Conservation (phyloP, 139 green algal genomes). For the Coelastrella sp. region DNA sequence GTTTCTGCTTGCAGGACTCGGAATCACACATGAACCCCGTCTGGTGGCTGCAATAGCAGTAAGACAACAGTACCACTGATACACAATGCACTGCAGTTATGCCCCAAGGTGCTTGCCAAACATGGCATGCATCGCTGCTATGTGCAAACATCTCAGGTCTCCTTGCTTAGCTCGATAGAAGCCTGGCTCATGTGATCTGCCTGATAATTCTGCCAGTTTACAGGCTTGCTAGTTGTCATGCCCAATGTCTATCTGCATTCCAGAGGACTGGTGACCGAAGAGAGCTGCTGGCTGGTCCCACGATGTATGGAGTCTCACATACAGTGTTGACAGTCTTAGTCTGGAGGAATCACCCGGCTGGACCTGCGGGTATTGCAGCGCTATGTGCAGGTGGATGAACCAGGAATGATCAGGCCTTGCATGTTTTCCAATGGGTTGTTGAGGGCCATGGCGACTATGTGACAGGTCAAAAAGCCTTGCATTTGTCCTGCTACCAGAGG, state of each 20-base stretch:
- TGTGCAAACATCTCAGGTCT: background rate
- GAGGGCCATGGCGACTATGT: too few species aligned
- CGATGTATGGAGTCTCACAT: slow-evolving; percentile 33
- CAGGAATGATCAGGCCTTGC: too few species aligned
- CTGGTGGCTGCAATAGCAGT: slow-evolving; percentile 30
- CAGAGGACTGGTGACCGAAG: slow-evolving; percentile 16
- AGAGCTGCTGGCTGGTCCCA: slow-evolving; percentile 28
- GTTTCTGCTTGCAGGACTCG: slow-evolving; percentile 23
- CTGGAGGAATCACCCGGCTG: slow-evolving; percentile 29
- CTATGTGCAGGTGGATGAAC: slow-evolving; percentile 30
- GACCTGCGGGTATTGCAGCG: background rate
- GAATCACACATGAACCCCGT: background rate
- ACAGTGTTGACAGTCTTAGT: slow-evolving; percentile 1
- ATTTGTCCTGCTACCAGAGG: too few species aligned
- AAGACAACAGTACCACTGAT: background rate
- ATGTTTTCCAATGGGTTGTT: too few species aligned
- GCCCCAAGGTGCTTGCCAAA: too few species aligned
- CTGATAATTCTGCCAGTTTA: too few species aligned
- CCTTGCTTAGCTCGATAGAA: too few species aligned
- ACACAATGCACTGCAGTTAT: too few species aligned
- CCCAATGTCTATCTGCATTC: background rate
- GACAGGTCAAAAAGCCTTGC: too few species aligned
- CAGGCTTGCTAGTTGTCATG: background rate
- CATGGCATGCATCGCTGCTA: background rate
- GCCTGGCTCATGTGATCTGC: too few species aligned